Conservation (phyloP, 176 grass and related monocot species). For the Canna indica region DNA sequence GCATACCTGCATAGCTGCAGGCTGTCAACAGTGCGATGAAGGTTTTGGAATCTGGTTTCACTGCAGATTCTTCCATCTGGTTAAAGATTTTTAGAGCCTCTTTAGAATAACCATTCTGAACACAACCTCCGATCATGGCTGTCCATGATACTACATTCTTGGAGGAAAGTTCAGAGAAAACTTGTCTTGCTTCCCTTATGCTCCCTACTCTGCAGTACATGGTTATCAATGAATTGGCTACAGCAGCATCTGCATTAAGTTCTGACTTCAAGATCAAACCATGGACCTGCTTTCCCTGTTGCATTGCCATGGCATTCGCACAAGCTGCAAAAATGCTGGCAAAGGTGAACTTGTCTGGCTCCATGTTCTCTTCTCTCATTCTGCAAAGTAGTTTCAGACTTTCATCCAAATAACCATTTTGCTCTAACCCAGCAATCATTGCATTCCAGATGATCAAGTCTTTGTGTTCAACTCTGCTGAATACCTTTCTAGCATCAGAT, state of each 20-base stretch:
- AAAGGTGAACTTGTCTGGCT: conserved; percentile 19
- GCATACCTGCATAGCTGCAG: conserved; percentile 23
- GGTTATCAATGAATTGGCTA: conserved; percentile 22
- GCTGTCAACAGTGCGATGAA: conserved; percentile 13
- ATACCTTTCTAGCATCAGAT: conserved; percentile 20
- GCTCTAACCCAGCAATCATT: conserved; percentile 9
- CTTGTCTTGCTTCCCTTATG: conserved; percentile 14
- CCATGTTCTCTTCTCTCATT: conserved; percentile 16
- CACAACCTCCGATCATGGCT: conserved; percentile 25
- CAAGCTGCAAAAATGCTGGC: conserved; percentile 21
- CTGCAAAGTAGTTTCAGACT: conserved; percentile 1
- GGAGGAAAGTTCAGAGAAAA: neutral
- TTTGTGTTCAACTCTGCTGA: conserved; percentile 3
- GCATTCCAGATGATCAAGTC: conserved; percentile 30
- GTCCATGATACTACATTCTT: conserved; percentile 25
- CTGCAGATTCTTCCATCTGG: conserved; percentile 15
- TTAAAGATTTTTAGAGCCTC: conserved; percentile 15
- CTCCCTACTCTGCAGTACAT: conserved; percentile 23
- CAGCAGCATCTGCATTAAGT: conserved; percentile 14
- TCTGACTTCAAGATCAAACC: conserved; percentile 18
- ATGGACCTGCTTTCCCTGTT: conserved; percentile 23
- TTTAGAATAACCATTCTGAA: conserved; percentile 14
- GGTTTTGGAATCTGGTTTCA: conserved; percentile 19
- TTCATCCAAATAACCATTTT: conserved; percentile 19
- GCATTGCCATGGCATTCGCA: conserved; percentile 10